Evolutionary conservation across 176 grass and related monocot genomes (phyloP), one percentile per base, ranked within the genome.

Genomic region (Raddia guianensis): DNA sequence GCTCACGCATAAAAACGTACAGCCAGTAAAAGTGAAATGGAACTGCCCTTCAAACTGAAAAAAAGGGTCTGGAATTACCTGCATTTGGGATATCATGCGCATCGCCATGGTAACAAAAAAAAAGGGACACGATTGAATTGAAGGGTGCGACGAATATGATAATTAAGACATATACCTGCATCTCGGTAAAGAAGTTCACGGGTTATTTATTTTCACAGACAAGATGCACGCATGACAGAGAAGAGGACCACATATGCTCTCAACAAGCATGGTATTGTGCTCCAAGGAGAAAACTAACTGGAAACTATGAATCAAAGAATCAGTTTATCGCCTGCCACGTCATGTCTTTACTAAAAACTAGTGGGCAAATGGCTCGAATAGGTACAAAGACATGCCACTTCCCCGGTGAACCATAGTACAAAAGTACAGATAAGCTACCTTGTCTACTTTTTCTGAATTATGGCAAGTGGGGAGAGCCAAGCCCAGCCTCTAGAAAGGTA

Each of bases 361-460:
- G 44, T 21, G 27, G 5, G 5, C 68, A 57, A 74, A 44, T 69
- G 52, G 49, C 8, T 68, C 70, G 12, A 60, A 27, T 66, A 54
- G 65, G 15, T 35, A 19, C 14, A 58, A 47, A 86, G 18, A 11
- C n/a, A 75, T n/a, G 44, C 15, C 49, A 53, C 40, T 70, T 75
- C 16, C 73, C 48, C 84, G 77, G 84, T 86, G 77, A 86, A 66
- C 69, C 12, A 49, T 59, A 86, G 49, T 12, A 67, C 63, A 80
- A 40, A 53, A 37, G 16, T 66, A 80, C 83, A 85, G 74, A 32
- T 78, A 71, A 78, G 74, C 75, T 51, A 7, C n/a, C 2, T 68
- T 68, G 44, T 74, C 51, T 67, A 49, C 11, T 53, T 51, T 77
- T 58, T 63, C 18, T 75, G 58, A 7, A 75, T 52, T 56, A 42